Conservation (phyloP, 495 filamentous ascomycete species). For the Aspergillus sclerotioniger region DNA sequence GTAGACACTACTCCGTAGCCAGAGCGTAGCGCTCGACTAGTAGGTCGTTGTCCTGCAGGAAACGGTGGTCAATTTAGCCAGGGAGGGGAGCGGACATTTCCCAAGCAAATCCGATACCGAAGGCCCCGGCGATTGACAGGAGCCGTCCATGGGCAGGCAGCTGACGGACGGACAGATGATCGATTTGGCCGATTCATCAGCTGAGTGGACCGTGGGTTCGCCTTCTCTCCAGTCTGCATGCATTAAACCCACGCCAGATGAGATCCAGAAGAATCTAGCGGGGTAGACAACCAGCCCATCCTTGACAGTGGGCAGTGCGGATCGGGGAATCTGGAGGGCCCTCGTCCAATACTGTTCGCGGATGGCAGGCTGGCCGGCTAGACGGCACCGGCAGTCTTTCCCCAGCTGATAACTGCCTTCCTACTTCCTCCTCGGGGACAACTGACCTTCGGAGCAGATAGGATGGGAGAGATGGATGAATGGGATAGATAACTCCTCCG, state of each 20-base stretch:
- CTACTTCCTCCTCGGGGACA: neutral
- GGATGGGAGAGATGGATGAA: neutral
- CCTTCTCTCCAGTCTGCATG: slow-evolving; percentile 1
- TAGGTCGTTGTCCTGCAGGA: neutral
- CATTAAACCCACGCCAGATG: slow-evolving; percentile 14
- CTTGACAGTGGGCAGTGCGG: slow-evolving; percentile 7
- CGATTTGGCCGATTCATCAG: slow-evolving; percentile 5
- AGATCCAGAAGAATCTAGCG: slow-evolving; percentile 23
- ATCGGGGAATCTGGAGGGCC: slow-evolving; percentile 15
- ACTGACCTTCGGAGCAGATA: neutral
- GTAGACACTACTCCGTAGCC: too few relatives aligned
- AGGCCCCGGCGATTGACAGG: neutral
- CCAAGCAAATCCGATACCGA: neutral
- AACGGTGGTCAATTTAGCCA: neutral
- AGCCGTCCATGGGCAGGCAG: neutral
- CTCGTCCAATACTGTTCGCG: slow-evolving; percentile 18
- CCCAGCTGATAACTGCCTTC: neutral
- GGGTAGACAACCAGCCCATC: slow-evolving; percentile 10
- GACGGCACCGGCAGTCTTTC: slow-evolving; percentile 12
- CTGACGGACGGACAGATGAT: neutral
- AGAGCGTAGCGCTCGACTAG: neutral
- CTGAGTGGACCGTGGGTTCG: slow-evolving; percentile 8
- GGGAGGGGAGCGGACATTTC: neutral
- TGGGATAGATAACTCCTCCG: neutral
- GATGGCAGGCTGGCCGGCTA: slow-evolving; percentile 7